Evolutionary conservation across 805 yeast species (phyloP).

Genomic region (Sungouiozyma intestinalis): DNA sequence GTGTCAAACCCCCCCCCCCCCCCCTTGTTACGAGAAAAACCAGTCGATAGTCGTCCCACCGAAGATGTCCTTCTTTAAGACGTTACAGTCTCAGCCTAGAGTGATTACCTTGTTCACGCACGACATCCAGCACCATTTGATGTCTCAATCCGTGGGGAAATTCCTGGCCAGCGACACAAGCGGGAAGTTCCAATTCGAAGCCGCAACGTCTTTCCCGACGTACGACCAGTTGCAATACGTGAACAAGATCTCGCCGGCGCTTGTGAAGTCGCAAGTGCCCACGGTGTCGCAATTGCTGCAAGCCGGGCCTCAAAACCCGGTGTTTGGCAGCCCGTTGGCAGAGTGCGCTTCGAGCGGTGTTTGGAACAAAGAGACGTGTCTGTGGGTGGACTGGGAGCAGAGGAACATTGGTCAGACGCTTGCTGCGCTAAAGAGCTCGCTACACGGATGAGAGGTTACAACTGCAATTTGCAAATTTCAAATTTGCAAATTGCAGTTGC

Average conservation of each 20-base stretch:
- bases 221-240: conserved; percentile 23
- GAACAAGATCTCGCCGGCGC: conserved; percentile 9
- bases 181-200: conserved; percentile 14
- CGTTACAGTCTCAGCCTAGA: conserved; percentile 37
- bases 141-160: not conserved
- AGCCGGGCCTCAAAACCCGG: conserved; percentile 8
- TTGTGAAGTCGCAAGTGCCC: conserved; percentile 12
- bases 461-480: too few relatives aligned
- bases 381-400: conserved; percentile 31
- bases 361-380: conserved; percentile 18
- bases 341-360: conserved; percentile 12
- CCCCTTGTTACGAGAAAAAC: too few relatives aligned
- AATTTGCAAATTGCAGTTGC: too few relatives aligned
- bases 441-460: too few relatives aligned
- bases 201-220: conserved; percentile 21
- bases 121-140: conserved; percentile 14
- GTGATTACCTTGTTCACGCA: conserved; percentile 35
- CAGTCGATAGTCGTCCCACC: too few relatives aligned
- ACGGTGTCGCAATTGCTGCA: conserved; percentile 9
- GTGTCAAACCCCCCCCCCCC: too few relatives aligned
- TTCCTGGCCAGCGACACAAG: conserved; percentile 7
- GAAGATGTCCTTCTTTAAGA: conserved; percentile 43
- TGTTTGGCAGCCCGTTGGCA: conserved; percentile 16
- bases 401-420: conserved; percentile 19
- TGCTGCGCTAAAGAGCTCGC: conserved; percentile 8